Percentiles rank a stretch among this genome's conserved stretches.
Conservation (phyloP, 371 early-diverging fungal species). For the Haplosporangium sp. region DNA sequence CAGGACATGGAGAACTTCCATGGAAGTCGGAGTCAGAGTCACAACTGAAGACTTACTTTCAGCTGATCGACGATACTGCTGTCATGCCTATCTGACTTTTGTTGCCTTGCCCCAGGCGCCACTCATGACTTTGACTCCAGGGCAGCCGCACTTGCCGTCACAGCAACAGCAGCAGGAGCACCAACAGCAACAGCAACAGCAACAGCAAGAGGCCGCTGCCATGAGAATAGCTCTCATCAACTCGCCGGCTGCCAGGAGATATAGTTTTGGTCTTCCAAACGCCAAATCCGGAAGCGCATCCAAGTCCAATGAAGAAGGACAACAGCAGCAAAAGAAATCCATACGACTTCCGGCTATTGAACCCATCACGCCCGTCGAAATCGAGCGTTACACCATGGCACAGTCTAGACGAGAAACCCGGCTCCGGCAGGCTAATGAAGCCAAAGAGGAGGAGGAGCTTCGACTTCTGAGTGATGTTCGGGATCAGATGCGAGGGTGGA, state of each 20-base stretch:
- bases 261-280: slow-evolving; percentile 37
- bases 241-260: slow-evolving; percentile 44
- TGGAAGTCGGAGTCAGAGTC: slow-evolving; percentile 82
- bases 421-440: slow-evolving; percentile 27
- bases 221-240: slow-evolving; percentile 18
- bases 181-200: slow-evolving; percentile 55
- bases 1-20: slow-evolving; percentile 78
- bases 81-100: slow-evolving; percentile 83
- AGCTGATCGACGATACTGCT: slow-evolving; percentile 68
- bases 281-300: slow-evolving; percentile 16
- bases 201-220: slow-evolving; percentile 12
- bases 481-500: slow-evolving; percentile 51
- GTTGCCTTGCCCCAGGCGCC: slow-evolving; percentile 65
- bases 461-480: slow-evolving; percentile 38
- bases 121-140: slow-evolving; percentile 54
- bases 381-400: slow-evolving; percentile 41
- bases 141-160: slow-evolving; percentile 56
- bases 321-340: not conserved
- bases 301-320: slow-evolving; percentile 1
- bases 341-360: slow-evolving; percentile 50
- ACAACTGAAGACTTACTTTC: slow-evolving; percentile 75
- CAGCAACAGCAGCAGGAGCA: slow-evolving; percentile 64
- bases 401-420: slow-evolving; percentile 37
- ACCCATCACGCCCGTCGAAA: slow-evolving; percentile 34
- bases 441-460: slow-evolving; percentile 25